phyloP scores from a whole-genome alignment of 768 basidiomycete species.

The Pholiota microspora region DNA sequence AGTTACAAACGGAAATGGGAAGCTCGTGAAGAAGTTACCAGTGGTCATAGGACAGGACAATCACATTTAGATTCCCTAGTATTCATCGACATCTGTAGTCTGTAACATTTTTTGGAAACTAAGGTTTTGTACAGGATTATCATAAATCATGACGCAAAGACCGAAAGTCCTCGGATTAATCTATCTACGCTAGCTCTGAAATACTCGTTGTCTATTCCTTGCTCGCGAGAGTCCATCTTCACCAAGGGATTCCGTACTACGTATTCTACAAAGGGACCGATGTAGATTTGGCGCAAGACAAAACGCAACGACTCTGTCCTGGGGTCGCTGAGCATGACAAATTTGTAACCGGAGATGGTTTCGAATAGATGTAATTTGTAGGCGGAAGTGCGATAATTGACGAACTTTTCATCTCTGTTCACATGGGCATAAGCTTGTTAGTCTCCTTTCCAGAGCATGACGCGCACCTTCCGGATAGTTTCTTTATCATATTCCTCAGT shows the following conservation, averaged over 20 bases:
- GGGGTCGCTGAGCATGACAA: conserved; percentile 91
- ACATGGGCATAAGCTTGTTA: neutral
- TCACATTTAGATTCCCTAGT: neutral
- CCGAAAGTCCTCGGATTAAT: conserved; percentile 58
- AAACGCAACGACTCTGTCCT: conserved; percentile 79
- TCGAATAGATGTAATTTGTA: conserved; percentile 96
- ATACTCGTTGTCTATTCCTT: conserved; percentile 92
- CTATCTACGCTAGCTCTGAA: conserved; percentile 81
- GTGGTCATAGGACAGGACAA: neutral
- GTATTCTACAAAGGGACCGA: conserved; percentile 91
- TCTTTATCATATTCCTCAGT: conserved; percentile 92
- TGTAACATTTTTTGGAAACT: neutral
- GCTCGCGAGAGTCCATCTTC: conserved; percentile 75
- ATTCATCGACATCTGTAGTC: conserved; percentile 1
- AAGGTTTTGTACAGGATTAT: neutral
- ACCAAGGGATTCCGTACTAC: conserved; percentile 92
- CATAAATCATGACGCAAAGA: conserved; percentile 31
- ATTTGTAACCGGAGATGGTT: conserved; percentile 90
- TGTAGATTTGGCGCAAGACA: conserved; percentile 84
- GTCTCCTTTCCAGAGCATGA: neutral
- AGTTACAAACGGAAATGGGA: conserved; percentile 18
- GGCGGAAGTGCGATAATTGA: conserved; percentile 83
- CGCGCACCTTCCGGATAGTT: conserved; percentile 78
- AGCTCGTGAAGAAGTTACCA: conserved; percentile 2
- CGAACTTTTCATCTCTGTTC: conserved; percentile 85